phyloP scores from a whole-genome alignment of 257 asterid species.

The Lycium ferocissimum region DNA sequence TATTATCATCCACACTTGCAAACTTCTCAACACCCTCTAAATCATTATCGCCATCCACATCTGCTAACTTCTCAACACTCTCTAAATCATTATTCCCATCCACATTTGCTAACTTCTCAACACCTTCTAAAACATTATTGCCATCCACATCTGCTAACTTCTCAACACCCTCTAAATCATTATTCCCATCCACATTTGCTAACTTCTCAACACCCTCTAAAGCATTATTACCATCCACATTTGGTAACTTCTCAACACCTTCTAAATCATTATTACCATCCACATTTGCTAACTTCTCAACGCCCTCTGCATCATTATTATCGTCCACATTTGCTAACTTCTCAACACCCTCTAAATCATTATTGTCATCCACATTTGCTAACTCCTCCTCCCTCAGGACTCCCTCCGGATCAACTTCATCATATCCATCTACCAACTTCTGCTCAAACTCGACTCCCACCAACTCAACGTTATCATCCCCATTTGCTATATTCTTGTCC shows the following conservation, averaged over 20 bases:
- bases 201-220: neutral
- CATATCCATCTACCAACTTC: neutral
- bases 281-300: slow-evolving; percentile 19
- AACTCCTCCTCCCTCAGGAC: neutral
- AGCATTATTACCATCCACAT: neutral
- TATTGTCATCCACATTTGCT: slow-evolving; percentile 4
- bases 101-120: slow-evolving; percentile 5
- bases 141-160: slow-evolving; percentile 1
- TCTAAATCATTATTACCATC: neutral
- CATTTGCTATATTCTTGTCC: neutral
- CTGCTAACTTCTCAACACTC: no score
- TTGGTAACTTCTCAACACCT: neutral
- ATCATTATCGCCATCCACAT: neutral
- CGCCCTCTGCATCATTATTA: neutral
- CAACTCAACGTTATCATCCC: neutral
- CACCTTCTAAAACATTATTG: neutral
- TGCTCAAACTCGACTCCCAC: neutral
- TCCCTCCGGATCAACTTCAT: neutral
- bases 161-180: neutral
- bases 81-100: neutral
- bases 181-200: neutral
- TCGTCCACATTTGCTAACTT: neutral
- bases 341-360: slow-evolving; percentile 6
- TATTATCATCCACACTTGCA: neutral
- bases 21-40: neutral